Percentiles rank a stretch among this genome's conserved stretches.
Evolutionary conservation across 306 rosid genomes (phyloP).

Genomic region (Potentilla sterilis): DNA sequence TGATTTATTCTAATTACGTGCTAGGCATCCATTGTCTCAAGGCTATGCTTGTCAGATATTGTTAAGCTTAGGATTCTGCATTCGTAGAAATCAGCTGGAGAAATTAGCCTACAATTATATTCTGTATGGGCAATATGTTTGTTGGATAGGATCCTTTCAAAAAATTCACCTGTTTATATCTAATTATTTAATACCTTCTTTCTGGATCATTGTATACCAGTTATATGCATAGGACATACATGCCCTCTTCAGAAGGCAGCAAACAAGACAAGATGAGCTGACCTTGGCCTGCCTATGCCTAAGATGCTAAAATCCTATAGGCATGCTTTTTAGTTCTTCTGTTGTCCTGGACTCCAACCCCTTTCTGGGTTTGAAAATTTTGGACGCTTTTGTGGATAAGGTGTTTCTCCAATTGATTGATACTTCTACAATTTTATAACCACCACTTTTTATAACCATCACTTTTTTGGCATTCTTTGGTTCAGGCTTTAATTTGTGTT

Average conservation of each 20-base stretch:
- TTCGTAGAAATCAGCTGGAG: background rate
- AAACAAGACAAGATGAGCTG: slow-evolving; percentile 18
- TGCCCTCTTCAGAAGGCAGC: background rate
- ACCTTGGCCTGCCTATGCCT: slow-evolving; percentile 7
- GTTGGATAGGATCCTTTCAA: background rate
- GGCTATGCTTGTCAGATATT: background rate
- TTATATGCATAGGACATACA: background rate
- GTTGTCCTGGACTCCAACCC: background rate
- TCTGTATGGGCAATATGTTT: background rate
- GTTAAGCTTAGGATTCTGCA: background rate
- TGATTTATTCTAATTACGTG: no score
- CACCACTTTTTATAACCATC: no score
- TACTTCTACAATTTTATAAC: background rate
- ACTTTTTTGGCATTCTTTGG: background rate
- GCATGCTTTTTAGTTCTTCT: background rate
- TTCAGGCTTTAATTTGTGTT: background rate
- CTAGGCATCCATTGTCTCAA: background rate
- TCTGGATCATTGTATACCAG: background rate
- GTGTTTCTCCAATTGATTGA: background rate
- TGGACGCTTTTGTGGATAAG: background rate
- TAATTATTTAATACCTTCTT: background rate
- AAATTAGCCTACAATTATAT: background rate
- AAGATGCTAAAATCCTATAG: background rate
- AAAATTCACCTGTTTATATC: background rate
- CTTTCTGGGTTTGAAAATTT: background rate